Percentiles rank a stretch among this genome's conserved stretches.
Evolutionary conservation across 306 rosid species (phyloP).

Genomic region (Fagus sylvatica): DNA sequence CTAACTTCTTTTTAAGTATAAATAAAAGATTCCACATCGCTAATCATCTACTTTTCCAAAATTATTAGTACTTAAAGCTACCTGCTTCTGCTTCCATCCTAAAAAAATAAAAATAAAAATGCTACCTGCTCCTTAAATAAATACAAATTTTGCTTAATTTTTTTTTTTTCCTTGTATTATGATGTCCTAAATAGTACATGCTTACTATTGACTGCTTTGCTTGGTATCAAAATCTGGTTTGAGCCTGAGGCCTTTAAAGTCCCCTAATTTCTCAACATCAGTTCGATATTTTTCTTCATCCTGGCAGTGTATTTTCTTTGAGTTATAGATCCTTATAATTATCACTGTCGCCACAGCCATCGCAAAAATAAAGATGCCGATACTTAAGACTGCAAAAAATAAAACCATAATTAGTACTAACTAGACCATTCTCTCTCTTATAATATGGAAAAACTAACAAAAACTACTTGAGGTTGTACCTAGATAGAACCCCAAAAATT

Average conservation of each 20-base stretch:
- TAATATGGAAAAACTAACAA: neutral
- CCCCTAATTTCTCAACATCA: slow-evolving; percentile 31
- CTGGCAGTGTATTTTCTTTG: slow-evolving; percentile 13
- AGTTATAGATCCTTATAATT: slow-evolving; percentile 27
- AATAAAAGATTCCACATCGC: too few species aligned
- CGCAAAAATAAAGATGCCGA: slow-evolving; percentile 30
- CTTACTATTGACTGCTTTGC: neutral
- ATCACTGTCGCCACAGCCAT: slow-evolving; percentile 28
- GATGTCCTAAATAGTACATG: neutral
- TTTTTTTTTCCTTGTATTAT: neutral
- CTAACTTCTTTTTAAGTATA: too few species aligned
- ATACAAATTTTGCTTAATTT: too few species aligned
- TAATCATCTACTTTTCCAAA: too few species aligned
- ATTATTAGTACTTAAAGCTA: too few species aligned
- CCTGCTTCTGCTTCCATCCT: too few species aligned
- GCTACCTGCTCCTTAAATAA: too few species aligned
- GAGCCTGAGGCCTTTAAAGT: slow-evolving; percentile 3
- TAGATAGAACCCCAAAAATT: too few species aligned
- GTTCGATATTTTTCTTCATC: slow-evolving; percentile 33
- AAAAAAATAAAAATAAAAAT: too few species aligned
- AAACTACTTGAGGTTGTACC: neutral
- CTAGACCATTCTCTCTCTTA: neutral
- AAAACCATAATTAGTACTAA: neutral
- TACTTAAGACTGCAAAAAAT: slow-evolving; percentile 42
- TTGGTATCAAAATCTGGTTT: neutral